These are phyloP conservation scores for Aspergillus sp. DNA, from an alignment of 2,329 filamentous ascomycete species.

Conservation along the genomic window DNA sequence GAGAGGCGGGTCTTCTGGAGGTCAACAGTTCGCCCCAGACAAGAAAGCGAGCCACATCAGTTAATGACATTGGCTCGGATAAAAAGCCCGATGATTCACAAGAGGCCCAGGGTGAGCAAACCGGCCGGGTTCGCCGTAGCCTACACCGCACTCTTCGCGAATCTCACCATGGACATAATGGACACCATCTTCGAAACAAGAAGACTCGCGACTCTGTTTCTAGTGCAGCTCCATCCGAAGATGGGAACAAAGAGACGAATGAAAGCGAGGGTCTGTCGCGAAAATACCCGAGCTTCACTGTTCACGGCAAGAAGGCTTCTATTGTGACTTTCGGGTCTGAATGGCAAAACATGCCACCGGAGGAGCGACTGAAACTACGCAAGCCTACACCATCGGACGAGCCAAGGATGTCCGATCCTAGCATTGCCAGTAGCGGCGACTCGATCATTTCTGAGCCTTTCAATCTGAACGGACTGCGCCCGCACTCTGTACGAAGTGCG, in stretches of 20 bases:
- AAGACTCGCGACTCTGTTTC: conserved; percentile 71
- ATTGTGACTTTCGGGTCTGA: conserved; percentile 96
- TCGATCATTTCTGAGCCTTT: conserved; percentile 18
- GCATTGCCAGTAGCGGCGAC: conserved; percentile 19
- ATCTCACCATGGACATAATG: conserved; percentile 54
- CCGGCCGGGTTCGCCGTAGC: conserved; percentile 71
- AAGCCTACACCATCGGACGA: conserved; percentile 43
- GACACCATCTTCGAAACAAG: conserved; percentile 65
- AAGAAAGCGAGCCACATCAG: conserved; percentile 17
- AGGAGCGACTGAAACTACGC: conserved; percentile 65
- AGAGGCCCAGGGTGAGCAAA: conserved; percentile 46
- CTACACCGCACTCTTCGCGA: conserved; percentile 87
- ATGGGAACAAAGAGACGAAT: conserved; percentile 33
- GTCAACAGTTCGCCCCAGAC: conserved; percentile 40
- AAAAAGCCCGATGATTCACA: conserved; percentile 34
- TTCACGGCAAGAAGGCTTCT: conserved; percentile 96
- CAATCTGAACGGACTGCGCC: conserved; percentile 42
- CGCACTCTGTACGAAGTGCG: conserved; percentile 59
- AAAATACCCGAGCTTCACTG: conserved; percentile 82
- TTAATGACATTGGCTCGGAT: conserved; percentile 40
- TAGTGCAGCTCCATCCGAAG: conserved; percentile 51
- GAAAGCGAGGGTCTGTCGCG: conserved; percentile 68
- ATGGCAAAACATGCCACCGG: conserved; percentile 70
- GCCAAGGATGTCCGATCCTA: conserved; percentile 28
- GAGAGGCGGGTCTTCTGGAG: conserved; percentile 62